These are phyloP conservation scores for Candida silvatica DNA, from an alignment of 805 yeast species.

Conservation along the genomic window DNA sequence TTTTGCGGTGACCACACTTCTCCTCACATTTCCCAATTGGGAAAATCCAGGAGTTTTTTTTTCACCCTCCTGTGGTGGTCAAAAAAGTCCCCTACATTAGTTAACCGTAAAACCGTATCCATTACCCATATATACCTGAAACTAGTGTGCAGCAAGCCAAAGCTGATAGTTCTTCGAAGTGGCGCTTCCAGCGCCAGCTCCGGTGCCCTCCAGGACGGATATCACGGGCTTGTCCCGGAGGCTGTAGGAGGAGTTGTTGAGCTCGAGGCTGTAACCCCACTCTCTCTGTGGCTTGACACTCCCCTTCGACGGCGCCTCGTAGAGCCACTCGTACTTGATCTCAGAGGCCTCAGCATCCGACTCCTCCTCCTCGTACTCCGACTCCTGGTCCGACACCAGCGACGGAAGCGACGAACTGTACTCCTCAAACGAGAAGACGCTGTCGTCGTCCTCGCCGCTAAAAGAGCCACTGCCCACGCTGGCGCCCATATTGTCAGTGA, in stretches of 20 bases:
- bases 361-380: constrained; percentile 3
- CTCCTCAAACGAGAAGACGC: constrained; percentile 15
- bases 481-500: too few relatives aligned
- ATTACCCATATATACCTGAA: too few relatives aligned
- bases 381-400: constrained; percentile 1
- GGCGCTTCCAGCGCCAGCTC: neutral
- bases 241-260: neutral
- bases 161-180: constrained; percentile 6
- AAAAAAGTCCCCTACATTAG: neutral
- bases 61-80: neutral
- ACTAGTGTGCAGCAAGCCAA: constrained; percentile 4
- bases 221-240: neutral
- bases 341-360: constrained; percentile 4
- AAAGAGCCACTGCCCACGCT: too few relatives aligned
- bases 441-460: constrained; percentile 9
- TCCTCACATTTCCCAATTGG: too few relatives aligned
- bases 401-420: constrained; percentile 17
- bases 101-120: too few relatives aligned
- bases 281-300: neutral
- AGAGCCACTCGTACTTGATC: constrained; percentile 2
- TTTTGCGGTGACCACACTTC: too few relatives aligned
- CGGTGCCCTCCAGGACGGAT: neutral
- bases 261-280: neutral
- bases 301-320: constrained; percentile 1
- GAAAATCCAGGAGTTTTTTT: too few relatives aligned